Percentiles rank a stretch among this genome's conserved stretches.
phyloP scores from a whole-genome alignment of 78 protist species.

The Tieghemostelium lacteum region DNA sequence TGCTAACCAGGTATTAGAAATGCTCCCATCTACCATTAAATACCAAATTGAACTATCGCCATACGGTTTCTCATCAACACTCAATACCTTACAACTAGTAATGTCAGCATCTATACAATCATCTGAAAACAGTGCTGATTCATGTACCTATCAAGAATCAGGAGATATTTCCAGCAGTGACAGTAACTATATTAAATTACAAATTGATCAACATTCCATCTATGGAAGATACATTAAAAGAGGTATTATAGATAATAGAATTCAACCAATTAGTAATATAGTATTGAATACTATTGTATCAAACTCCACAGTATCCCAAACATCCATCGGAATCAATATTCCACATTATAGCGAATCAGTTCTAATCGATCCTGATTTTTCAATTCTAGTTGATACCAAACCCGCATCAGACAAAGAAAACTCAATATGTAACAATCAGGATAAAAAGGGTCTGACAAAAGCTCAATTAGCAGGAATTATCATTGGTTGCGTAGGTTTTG shows the following conservation, averaged over 20 bases:
- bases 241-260: too few relatives aligned
- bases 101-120: constrained; percentile 44
- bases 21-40: constrained; percentile 45
- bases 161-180: not conserved
- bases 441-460: too few relatives aligned
- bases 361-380: too few relatives aligned
- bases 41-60: constrained; percentile 8
- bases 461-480: constrained; percentile 8
- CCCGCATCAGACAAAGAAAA: too few relatives aligned
- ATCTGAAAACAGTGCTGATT: not conserved
- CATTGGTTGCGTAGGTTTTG: constrained; percentile 26
- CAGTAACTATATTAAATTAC: not conserved
- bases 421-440: too few relatives aligned
- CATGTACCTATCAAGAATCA: not conserved
- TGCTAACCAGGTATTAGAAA: not conserved
- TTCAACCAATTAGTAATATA: too few relatives aligned
- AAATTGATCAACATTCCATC: not conserved
- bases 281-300: too few relatives aligned
- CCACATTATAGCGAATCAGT: too few relatives aligned
- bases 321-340: too few relatives aligned
- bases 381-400: too few relatives aligned
- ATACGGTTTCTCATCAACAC: not conserved
- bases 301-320: too few relatives aligned
- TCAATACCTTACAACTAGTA: constrained; percentile 11
- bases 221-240: constrained; percentile 10